phyloP scores from a whole-genome alignment of 176 grass and related monocot species.

The Tillandsia leiboldiana region DNA sequence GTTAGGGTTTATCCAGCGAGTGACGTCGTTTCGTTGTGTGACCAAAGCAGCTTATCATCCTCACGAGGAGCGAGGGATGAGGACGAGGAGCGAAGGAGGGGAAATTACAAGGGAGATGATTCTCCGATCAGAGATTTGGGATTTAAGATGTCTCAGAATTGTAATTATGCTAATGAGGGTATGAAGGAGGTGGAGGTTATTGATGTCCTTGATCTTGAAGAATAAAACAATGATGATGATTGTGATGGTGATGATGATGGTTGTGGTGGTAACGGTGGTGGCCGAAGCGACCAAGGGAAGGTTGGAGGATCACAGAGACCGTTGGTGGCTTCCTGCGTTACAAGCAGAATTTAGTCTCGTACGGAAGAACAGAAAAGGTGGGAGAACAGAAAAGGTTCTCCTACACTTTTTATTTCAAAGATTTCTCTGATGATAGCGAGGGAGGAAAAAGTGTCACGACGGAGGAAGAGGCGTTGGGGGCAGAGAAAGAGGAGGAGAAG shows the following conservation, averaged over 20 bases:
- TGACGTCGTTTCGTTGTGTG: neutral
- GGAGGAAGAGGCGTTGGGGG: slow-evolving; percentile 25
- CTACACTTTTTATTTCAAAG: slow-evolving; percentile 57
- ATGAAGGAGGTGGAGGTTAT: neutral
- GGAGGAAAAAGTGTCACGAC: neutral
- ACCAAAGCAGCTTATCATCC: neutral
- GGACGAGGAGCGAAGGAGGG: neutral
- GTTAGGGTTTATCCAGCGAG: neutral
- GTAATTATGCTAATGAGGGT: neutral
- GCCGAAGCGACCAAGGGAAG: neutral
- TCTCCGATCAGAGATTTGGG: neutral
- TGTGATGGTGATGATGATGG: slow-evolving; percentile 27
- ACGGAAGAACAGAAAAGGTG: slow-evolving; percentile 13
- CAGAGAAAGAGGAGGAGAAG: slow-evolving; percentile 21
- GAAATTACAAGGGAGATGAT: neutral
- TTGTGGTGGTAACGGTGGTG: slow-evolving; percentile 17
- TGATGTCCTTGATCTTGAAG: neutral
- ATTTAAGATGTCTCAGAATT: neutral
- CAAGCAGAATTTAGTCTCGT: slow-evolving; percentile 52
- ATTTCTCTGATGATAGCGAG: slow-evolving; percentile 57
- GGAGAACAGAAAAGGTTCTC: slow-evolving; percentile 36
- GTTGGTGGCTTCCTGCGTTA: slow-evolving; percentile 45
- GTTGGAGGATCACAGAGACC: slow-evolving; percentile 15
- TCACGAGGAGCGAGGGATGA: neutral
- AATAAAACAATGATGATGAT: slow-evolving; percentile 9